These are phyloP conservation scores for Calonectria montana DNA, from an alignment of 2,329 filamentous ascomycete species.

Conservation along the genomic window DNA sequence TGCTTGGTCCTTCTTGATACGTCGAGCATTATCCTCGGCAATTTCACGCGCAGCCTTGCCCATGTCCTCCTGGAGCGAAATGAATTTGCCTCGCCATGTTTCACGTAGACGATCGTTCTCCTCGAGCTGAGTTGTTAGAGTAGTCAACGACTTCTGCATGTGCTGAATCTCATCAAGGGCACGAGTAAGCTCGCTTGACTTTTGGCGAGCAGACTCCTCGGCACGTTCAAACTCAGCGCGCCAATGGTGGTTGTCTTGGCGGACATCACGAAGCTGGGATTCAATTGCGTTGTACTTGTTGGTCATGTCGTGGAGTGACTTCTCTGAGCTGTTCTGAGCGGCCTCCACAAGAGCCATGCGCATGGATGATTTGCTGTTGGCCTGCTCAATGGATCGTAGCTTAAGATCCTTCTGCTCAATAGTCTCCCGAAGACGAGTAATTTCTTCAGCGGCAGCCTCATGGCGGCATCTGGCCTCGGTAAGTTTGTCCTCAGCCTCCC, in stretches of 20 bases:
- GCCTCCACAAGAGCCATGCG: constrained; percentile 76
- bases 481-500: constrained; percentile 77
- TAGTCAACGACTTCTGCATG: constrained; percentile 78
- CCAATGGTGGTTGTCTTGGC: constrained; percentile 70
- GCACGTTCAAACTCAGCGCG: constrained; percentile 70
- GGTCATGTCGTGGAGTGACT: constrained; percentile 65
- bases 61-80: constrained; percentile 90
- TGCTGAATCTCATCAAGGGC: constrained; percentile 74
- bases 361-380: constrained; percentile 66
- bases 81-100: constrained; percentile 84
- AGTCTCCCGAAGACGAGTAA: constrained; percentile 73
- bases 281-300: constrained; percentile 66
- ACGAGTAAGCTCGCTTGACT: constrained; percentile 61
- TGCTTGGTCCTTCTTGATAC: constrained; percentile 82
- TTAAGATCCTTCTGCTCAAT: constrained; percentile 77
- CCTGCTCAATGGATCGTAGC: constrained; percentile 69
- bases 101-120: constrained; percentile 89
- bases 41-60: constrained; percentile 81
- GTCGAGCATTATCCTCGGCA: constrained; percentile 82
- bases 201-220: constrained; percentile 62
- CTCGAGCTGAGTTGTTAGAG: constrained; percentile 81
- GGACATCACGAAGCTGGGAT: constrained; percentile 64
- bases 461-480: constrained; percentile 79
- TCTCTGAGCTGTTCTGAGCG: constrained; percentile 68
- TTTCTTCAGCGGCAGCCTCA: constrained; percentile 77